Percentiles rank a stretch among this genome's conserved stretches.
Evolutionary conservation across 1,284 basidiomycete genomes (phyloP).

Genomic region (Malassezia brasiliensis): DNA sequence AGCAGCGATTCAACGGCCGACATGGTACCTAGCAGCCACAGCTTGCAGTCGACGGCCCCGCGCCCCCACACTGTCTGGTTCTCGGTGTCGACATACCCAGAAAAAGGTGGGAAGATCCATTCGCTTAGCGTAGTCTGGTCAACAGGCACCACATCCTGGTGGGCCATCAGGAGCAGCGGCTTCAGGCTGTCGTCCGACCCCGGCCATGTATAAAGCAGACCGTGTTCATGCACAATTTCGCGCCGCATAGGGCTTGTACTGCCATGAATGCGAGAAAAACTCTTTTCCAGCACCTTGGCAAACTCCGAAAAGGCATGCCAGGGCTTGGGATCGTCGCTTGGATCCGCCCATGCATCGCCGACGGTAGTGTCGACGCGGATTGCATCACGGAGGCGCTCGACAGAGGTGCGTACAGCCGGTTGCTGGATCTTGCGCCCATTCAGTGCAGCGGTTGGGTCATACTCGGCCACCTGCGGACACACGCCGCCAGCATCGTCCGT

Average conservation of each 20-base stretch:
- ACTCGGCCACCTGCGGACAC: constrained; percentile 14
- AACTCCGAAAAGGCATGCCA: constrained; percentile 31
- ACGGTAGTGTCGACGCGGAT: constrained; percentile 37
- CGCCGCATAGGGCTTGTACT: constrained; percentile 18
- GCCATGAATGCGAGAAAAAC: constrained; percentile 28
- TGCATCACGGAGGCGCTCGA: constrained; percentile 24
- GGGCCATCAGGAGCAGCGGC: constrained; percentile 57
- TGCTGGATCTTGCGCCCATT: background rate
- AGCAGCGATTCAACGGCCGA: constrained; percentile 52
- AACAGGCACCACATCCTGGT: constrained; percentile 47
- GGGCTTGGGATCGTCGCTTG: constrained; percentile 20
- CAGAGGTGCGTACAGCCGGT: background rate
- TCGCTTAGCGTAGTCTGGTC: constrained; percentile 50
- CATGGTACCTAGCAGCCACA: constrained; percentile 51
- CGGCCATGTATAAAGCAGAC: constrained; percentile 58
- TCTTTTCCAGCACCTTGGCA: constrained; percentile 22
- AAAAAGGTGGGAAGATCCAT: constrained; percentile 54
- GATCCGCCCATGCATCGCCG: constrained; percentile 30
- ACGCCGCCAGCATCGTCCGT: background rate
- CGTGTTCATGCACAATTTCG: constrained; percentile 57
- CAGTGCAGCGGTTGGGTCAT: constrained; percentile 4
- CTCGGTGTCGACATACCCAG: constrained; percentile 50
- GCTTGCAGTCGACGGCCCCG: constrained; percentile 48
- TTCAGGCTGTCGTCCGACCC: constrained; percentile 57
- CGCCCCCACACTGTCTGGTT: constrained; percentile 53